Conservation (phyloP, 2,329 filamentous ascomycete genomes). For the Pseudogymnoascus sp. region DNA sequence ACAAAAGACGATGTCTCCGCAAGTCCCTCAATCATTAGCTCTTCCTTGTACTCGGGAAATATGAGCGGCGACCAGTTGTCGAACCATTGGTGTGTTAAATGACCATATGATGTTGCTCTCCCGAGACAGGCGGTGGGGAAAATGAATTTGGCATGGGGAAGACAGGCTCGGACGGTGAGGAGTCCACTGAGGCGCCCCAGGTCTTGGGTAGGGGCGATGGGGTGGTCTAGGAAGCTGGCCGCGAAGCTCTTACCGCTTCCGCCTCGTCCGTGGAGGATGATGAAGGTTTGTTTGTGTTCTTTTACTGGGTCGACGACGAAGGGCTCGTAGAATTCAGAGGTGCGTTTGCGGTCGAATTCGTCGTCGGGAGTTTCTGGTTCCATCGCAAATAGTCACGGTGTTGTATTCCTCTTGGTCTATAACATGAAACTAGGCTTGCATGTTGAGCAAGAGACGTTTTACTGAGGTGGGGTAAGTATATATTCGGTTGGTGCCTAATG, state of each 20-base stretch:
- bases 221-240: conserved; percentile 33
- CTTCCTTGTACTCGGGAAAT: conserved; percentile 26
- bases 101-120: conserved; percentile 36
- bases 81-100: conserved; percentile 43
- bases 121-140: conserved; percentile 44
- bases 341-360: not conserved
- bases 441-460: not conserved
- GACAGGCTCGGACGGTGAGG: conserved; percentile 29
- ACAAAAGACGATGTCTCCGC: conserved; percentile 38
- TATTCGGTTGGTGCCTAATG: not conserved
- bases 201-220: conserved; percentile 15
- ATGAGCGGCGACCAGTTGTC: conserved; percentile 31
- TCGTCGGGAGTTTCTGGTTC: not conserved
- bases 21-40: conserved; percentile 38
- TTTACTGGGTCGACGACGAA: conserved; percentile 16
- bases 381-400: not conserved
- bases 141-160: conserved; percentile 43
- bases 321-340: conserved; percentile 17
- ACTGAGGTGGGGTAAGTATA: not conserved
- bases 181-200: not conserved
- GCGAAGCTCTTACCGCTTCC: conserved; percentile 38
- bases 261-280: conserved; percentile 47
- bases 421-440: not conserved
- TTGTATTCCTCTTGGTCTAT: not conserved
- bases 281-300: conserved; percentile 39